Conservation (phyloP, 495 filamentous ascomycete species). For the Penicillium alfredii region DNA sequence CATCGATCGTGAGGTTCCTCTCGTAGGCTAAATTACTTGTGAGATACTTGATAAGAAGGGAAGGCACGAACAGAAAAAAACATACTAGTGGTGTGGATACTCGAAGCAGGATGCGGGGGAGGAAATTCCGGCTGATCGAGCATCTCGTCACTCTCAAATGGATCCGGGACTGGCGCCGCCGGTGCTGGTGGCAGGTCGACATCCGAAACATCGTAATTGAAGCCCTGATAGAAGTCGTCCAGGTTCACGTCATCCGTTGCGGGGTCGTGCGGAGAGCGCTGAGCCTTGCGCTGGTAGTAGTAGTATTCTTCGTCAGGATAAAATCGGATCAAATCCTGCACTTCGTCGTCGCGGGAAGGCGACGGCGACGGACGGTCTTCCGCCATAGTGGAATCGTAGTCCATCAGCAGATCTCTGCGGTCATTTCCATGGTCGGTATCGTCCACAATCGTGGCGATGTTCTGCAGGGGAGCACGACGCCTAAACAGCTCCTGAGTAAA, state of each 20-base stretch:
- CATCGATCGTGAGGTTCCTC: conserved; percentile 39
- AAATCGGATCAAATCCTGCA: conserved; percentile 33
- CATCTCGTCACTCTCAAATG: neutral
- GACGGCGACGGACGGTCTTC: conserved; percentile 12
- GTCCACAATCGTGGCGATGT: conserved; percentile 18
- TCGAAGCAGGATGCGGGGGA: conserved; percentile 24
- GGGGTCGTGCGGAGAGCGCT: conserved; percentile 4
- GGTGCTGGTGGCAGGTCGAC: conserved; percentile 8
- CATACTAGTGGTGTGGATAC: conserved; percentile 36
- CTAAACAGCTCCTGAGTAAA: conserved; percentile 20
- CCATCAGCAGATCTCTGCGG: conserved; percentile 21
- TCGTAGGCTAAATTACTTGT: conserved; percentile 34
- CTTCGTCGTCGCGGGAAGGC: conserved; percentile 20
- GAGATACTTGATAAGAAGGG: conserved; percentile 2
- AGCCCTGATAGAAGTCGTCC: conserved; percentile 31
- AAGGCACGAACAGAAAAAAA: too few species aligned
- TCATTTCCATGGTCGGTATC: conserved; percentile 16
- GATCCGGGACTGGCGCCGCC: conserved; percentile 1
- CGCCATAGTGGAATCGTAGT: conserved; percentile 22
- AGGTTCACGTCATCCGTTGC: conserved; percentile 24
- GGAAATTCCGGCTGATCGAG: conserved; percentile 8
- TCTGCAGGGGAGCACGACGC: conserved; percentile 9
- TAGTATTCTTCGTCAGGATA: conserved; percentile 30
- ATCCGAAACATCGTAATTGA: conserved; percentile 18
- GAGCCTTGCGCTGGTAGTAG: conserved; percentile 11